Percentiles rank a stretch among this genome's conserved stretches.
phyloP scores from a whole-genome alignment of 805 yeast genomes.

The Naumovozyma castellii region DNA sequence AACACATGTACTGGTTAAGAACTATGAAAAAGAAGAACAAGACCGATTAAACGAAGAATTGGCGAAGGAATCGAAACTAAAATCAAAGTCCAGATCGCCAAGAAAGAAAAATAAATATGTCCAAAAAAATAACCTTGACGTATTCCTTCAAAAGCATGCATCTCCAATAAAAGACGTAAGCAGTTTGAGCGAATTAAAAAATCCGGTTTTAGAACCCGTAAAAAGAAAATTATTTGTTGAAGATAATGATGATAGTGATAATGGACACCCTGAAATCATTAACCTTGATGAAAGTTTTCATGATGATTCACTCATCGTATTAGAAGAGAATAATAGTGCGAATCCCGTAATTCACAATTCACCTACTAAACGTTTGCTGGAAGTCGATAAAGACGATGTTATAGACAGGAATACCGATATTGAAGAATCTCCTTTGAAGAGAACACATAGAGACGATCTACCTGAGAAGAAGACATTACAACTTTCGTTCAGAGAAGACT shows the following conservation, averaged over 20 bases:
- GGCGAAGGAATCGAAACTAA: background rate
- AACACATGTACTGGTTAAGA: constrained; percentile 8
- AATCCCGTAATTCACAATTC: constrained; percentile 4
- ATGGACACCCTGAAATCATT: constrained; percentile 1
- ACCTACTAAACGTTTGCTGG: background rate
- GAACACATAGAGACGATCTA: constrained; percentile 3
- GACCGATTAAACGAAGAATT: background rate
- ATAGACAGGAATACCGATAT: background rate
- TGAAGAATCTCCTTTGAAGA: constrained; percentile 13
- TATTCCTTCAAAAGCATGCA: constrained; percentile 15
- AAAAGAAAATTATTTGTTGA: constrained; percentile 20
- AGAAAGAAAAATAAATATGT: constrained; percentile 6
- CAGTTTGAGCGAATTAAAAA: constrained; percentile 6
- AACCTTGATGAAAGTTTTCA: constrained; percentile 4
- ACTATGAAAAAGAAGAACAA: constrained; percentile 6
- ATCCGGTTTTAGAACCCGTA: constrained; percentile 3
- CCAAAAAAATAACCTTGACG: constrained; percentile 22
- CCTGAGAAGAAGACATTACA: background rate
- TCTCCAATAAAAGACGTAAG: constrained; percentile 10
- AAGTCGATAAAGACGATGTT: constrained; percentile 1
- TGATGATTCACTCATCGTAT: constrained; percentile 14
- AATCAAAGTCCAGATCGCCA: background rate
- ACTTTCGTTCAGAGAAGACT: background rate
- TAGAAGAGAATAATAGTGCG: constrained; percentile 13
- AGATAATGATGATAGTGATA: constrained; percentile 1